Percentiles rank a stretch among this genome's conserved stretches.
phyloP scores from a whole-genome alignment of 2,329 filamentous ascomycete genomes.

The Fusarium ramigenum region DNA sequence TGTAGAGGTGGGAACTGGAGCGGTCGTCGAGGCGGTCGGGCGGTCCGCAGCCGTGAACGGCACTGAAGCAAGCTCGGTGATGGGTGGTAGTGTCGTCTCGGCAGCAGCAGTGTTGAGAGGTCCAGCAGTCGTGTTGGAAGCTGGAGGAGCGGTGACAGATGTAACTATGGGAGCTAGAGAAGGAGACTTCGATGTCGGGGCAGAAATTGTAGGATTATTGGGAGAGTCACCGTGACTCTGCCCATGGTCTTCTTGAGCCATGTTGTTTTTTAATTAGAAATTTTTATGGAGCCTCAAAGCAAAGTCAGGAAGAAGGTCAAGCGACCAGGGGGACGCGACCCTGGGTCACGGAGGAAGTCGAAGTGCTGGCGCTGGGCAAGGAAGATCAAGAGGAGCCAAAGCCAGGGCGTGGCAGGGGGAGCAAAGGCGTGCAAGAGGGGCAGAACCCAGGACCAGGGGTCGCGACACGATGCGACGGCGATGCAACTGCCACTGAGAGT shows the following conservation, averaged over 20 bases:
- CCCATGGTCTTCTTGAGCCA: conserved; percentile 46
- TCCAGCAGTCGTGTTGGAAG: conserved; percentile 26
- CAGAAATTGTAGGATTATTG: conserved; percentile 40
- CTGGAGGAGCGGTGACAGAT: conserved; percentile 31
- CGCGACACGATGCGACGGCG: conserved; percentile 39
- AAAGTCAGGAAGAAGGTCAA: conserved; percentile 46
- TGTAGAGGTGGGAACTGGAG: conserved; percentile 25
- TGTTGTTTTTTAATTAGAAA: conserved; percentile 50
- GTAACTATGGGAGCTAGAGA: conserved; percentile 39
- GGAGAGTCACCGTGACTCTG: conserved; percentile 45
- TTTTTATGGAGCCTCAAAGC: conserved; percentile 50
- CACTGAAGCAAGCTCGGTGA: conserved; percentile 28
- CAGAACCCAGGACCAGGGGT: conserved; percentile 40
- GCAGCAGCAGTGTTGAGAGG: conserved; percentile 20
- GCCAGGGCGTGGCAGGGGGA: conserved; percentile 41
- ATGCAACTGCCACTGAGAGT: conserved; percentile 31
- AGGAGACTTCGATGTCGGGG: conserved; percentile 39
- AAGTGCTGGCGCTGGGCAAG: conserved; percentile 41
- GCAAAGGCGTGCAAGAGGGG: conserved; percentile 36
- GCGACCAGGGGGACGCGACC: conserved; percentile 44
- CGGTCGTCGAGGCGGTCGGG: conserved; percentile 31
- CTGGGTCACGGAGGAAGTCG: conserved; percentile 42
- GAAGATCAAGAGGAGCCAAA: conserved; percentile 40
- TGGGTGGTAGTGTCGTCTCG: conserved; percentile 31
- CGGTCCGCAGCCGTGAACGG: conserved; percentile 25